Base-by-base conservation (phyloP, 202 grass and related monocot genomes). In the Eragrostis tef region DNA sequence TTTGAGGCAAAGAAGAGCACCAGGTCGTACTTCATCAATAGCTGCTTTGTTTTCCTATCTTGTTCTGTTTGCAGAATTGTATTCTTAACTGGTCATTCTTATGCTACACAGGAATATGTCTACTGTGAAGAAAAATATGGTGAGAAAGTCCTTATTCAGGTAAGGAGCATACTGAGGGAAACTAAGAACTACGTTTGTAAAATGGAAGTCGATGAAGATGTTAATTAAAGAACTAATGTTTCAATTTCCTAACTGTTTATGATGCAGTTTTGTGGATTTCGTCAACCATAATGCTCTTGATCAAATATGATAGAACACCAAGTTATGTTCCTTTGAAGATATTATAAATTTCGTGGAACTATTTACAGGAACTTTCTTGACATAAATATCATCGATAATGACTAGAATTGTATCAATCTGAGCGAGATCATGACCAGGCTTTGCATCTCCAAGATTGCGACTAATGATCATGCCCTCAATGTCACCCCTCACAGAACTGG, bases 231-330 rank as follows among this genome's bases (percentile, higher is more conserved):
- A 9, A 19, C 0, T 60, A 59, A 59, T 46, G 4, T 39, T 15
- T 82, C 11, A 78, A 9, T 62, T 57, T 8, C 26, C 51, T 58
- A 22, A 61, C 15, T 84, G 14, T 78, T 70, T 77, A 53, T 72
- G 66, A 61, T 86, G 82, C 79, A 97, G 92, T n/a, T 97, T 97
- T n/a, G 94, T 94, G 76, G 94, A 98, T 72, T 98, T 98, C 86
- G 94, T 92, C 7, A 98, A 98, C 51, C 94, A 98, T 71, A 98
- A 98, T 91, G 94, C 94, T 12, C 94, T 98, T 63, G 88, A 90
- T 98, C n/a, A n/a, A n/a, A 87, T 98, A 91, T 80, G 86, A 98
- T 56, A 81, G 88, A 82, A 82, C 70, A 2, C 65, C 90, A 14
- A 81, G 90, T 89, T 85, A 78, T 88, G 96, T 98, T 86, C 96